Evolutionary conservation across 1,284 basidiomycete species (phyloP).

Genomic region (Fereydounia khargensis): DNA sequence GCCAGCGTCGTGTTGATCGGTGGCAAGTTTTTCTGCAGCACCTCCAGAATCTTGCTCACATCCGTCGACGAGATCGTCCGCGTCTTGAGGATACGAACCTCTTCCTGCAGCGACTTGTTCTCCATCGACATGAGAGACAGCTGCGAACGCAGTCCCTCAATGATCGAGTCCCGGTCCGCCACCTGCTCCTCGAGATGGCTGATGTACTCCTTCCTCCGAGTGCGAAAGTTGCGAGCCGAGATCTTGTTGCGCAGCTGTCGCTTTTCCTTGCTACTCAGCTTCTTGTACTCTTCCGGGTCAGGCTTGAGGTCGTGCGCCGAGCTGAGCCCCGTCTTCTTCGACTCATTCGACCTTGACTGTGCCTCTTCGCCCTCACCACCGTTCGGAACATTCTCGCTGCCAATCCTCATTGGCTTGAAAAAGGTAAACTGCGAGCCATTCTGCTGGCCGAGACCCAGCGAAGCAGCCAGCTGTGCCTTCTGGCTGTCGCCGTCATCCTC

Average conservation of each 20-base stretch:
- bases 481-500: constrained; percentile 21
- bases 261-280: constrained; percentile 93
- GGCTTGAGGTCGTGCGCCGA: constrained; percentile 62
- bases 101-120: constrained; percentile 70
- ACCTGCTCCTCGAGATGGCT: constrained; percentile 89
- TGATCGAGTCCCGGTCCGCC: constrained; percentile 83
- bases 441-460: neutral
- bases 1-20: neutral
- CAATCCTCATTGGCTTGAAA: too few relatives aligned
- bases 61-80: constrained; percentile 62
- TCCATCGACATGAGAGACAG: constrained; percentile 75
- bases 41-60: constrained; percentile 61
- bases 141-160: constrained; percentile 82
- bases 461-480: too few relatives aligned
- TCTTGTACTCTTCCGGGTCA: constrained; percentile 88
- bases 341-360: too few relatives aligned
- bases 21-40: constrained; percentile 72
- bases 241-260: constrained; percentile 95
- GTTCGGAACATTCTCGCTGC: too few relatives aligned
- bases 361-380: too few relatives aligned
- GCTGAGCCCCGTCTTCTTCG: too few relatives aligned
- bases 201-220: constrained; percentile 92
- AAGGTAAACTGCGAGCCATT: neutral
- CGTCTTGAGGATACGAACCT: constrained; percentile 62
- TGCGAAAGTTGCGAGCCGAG: constrained; percentile 88